Evolutionary conservation across 2,329 filamentous ascomycete genomes (phyloP), one percentile per base, ranked within the genome.

Genomic region (Diplocarpon mali): DNA sequence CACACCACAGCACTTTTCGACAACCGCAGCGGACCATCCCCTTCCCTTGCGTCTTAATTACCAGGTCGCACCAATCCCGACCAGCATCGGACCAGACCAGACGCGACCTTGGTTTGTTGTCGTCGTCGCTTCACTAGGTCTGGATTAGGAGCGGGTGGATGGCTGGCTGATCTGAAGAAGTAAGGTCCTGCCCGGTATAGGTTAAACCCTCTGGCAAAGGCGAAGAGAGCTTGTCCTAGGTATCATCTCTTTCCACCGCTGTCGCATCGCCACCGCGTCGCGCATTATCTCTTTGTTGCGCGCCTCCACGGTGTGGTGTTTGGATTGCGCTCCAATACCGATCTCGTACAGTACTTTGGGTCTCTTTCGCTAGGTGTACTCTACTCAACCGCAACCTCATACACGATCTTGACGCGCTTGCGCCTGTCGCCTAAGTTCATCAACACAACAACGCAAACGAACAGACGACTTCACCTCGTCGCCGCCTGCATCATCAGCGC

Each of bases 361-460:
- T 54, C 54, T 40, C 54, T 55, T 55, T 57, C 45, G 50, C 43
- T 57, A 55, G 54, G 30, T 49, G 53, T 27, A 53, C 49, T 42
- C 39, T 35, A 10, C 10, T 27, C 31, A 14, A n/a, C 24, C 35
- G 14, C 17, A 35, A 38, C 11, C 10, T 32, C 27, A 4, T 53
- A 46, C 38, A 31, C 41, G 35, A 38, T 38, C 45, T 36, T 40
- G 46, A 50, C 45, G 46, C 52, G 51, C 39, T 41, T 41, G 35
- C 38, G 38, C 44, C 38, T 41, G 27, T 27, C 40, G 11, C n/a
- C 4, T 32, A 12, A 32, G 11, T 3, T 32, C 30, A 32, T 14
- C 11, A 32, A 32, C n/a, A 43, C 35, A 14, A 34, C 39, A 42
- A 46, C 13, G 20, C 20, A 14, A 39, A 32, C 34, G 39, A 35